Conservation (phyloP, 1,139 yeast genomes). For the Nakaseomyces kungkrabaensis region DNA sequence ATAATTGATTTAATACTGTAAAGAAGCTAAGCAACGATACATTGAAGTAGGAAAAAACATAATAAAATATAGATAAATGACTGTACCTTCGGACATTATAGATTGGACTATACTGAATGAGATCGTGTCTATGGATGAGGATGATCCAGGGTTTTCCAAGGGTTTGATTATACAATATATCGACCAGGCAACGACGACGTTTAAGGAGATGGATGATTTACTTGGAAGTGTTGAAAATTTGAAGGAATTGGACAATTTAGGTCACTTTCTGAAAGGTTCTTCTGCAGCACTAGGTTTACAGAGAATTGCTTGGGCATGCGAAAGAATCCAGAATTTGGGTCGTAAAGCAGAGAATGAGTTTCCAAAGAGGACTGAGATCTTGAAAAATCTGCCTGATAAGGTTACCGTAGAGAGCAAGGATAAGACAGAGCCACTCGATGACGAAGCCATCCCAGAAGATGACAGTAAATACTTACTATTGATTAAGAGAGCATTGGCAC, state of each 20-base stretch:
- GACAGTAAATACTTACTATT: slow-evolving; percentile 21
- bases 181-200: slow-evolving; percentile 80
- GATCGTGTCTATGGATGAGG: slow-evolving; percentile 89
- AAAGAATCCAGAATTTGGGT: slow-evolving; percentile 88
- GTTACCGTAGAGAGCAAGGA: slow-evolving; percentile 11
- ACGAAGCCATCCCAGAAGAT: neutral
- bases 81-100: slow-evolving; percentile 49
- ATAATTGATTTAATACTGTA: no score
- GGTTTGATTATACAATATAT: slow-evolving; percentile 72
- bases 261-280: slow-evolving; percentile 90
- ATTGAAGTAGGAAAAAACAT: no score
- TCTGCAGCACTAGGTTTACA: slow-evolving; percentile 89
- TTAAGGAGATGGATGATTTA: slow-evolving; percentile 56
- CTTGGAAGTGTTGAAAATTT: slow-evolving; percentile 38
- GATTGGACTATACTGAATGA: slow-evolving; percentile 88
- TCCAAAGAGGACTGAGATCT: slow-evolving; percentile 20
- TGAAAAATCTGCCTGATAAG: slow-evolving; percentile 13
- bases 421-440: slow-evolving; percentile 5
- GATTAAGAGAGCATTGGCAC: slow-evolving; percentile 44
- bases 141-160: slow-evolving; percentile 67
- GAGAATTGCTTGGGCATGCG: slow-evolving; percentile 78
- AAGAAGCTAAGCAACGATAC: no score
- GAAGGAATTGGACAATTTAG: slow-evolving; percentile 57
- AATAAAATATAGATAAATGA: neutral
- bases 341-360: slow-evolving; percentile 34